A percentile compares a stretch with the other conserved stretches of the same genome.
phyloP scores from a whole-genome alignment of 352 stramenopile species.

The Phytophthora hybrid region DNA sequence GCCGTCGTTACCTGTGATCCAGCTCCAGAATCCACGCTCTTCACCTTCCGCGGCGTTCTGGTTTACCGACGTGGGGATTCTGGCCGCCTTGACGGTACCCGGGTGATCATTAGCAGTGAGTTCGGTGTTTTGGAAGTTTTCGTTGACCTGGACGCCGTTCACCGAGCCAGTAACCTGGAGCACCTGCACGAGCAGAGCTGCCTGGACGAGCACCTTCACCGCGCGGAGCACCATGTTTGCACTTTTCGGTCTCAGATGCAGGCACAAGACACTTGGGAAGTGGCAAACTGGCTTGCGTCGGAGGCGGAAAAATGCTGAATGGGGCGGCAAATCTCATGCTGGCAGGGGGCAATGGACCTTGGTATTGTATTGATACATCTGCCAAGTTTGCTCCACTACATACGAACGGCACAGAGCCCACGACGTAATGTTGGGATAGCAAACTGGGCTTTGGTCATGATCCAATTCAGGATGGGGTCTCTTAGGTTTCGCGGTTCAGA shows the following conservation, averaged over 20 bases:
- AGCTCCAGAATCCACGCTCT: slow-evolving; percentile 30
- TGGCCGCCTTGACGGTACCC: slow-evolving; percentile 4
- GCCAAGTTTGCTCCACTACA: slow-evolving; percentile 3
- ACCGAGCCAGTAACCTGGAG: slow-evolving; percentile 19
- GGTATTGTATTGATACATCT: slow-evolving; percentile 1
- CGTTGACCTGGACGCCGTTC: slow-evolving; percentile 11
- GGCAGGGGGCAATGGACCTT: not conserved
- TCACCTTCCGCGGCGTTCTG: slow-evolving; percentile 22
- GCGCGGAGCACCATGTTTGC: slow-evolving; percentile 37
- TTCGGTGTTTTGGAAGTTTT: slow-evolving; percentile 36
- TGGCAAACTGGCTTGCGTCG: slow-evolving; percentile 27
- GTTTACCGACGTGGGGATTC: slow-evolving; percentile 9
- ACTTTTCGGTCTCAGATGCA: slow-evolving; percentile 25
- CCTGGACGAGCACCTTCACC: slow-evolving; percentile 28
- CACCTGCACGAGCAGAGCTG: slow-evolving; percentile 27
- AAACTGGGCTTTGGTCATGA: slow-evolving; percentile 31
- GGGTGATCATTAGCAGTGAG: slow-evolving; percentile 12
- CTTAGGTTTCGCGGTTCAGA: slow-evolving; percentile 27
- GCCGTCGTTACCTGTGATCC: slow-evolving; percentile 12
- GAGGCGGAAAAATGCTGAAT: slow-evolving; percentile 41
- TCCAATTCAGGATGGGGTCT: slow-evolving; percentile 33
- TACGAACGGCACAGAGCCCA: slow-evolving; percentile 25
- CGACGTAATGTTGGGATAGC: slow-evolving; percentile 39
- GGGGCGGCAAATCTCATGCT: slow-evolving; percentile 36
- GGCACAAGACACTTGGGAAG: slow-evolving; percentile 9